Conservation (phyloP, 306 rosid genomes). For the Calophaca sinica region DNA sequence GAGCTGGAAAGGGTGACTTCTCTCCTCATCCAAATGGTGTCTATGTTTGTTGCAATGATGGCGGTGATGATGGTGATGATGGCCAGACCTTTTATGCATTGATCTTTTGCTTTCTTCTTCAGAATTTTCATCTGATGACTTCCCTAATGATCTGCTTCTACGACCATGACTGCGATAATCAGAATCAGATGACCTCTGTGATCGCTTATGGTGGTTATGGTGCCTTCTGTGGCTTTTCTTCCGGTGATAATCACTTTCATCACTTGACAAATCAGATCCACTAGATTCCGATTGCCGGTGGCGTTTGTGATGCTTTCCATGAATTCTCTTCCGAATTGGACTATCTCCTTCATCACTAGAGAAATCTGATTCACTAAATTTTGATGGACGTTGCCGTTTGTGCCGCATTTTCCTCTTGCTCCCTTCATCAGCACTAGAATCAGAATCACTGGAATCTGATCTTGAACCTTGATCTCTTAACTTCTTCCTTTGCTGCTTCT, state of each 20-base stretch:
- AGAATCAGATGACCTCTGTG: conserved; percentile 61
- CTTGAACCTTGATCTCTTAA: conserved; percentile 53
- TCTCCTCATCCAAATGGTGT: conserved; percentile 51
- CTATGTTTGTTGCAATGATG: conserved; percentile 45
- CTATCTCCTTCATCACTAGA: conserved; percentile 52
- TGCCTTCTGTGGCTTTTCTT: conserved; percentile 56
- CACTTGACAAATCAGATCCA: conserved; percentile 54
- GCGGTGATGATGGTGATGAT: conserved; percentile 49
- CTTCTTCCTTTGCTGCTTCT: conserved; percentile 64
- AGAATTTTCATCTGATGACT: conserved; percentile 62
- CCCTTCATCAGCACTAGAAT: conserved; percentile 57
- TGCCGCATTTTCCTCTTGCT: conserved; percentile 56
- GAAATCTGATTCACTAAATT: conserved; percentile 48
- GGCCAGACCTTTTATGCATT: conserved; percentile 51
- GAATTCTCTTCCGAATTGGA: conserved; percentile 49
- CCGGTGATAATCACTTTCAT: conserved; percentile 49
- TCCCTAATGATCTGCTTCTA: conserved; percentile 59
- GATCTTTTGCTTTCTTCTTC: conserved; percentile 53
- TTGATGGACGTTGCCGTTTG: conserved; percentile 45
- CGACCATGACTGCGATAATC: conserved; percentile 39
- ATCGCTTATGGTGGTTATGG: conserved; percentile 58
- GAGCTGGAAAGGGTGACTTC: conserved; percentile 40
- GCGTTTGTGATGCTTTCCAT: conserved; percentile 62
- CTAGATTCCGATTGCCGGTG: conserved; percentile 49
- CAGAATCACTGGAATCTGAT: conserved; percentile 61